phyloP scores from a whole-genome alignment of 257 asterid species.

The Striga asiatica region DNA sequence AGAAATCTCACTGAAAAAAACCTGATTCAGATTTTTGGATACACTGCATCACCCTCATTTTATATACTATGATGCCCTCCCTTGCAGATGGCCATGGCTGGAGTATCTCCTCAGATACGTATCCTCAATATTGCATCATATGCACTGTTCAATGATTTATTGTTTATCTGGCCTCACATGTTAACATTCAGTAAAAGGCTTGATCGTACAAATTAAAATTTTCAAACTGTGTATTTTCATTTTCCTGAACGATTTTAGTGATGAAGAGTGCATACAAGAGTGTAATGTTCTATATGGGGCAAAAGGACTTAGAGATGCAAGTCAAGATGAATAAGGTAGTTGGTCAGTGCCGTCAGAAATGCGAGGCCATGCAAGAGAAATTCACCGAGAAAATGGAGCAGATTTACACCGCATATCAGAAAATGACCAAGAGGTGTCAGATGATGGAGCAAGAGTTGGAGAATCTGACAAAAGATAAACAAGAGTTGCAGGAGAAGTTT shows the following conservation, averaged over 20 bases:
- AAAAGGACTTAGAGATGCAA: conserved; percentile 88
- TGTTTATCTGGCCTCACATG: neutral
- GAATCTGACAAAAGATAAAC: conserved; percentile 72
- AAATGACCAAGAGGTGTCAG: conserved; percentile 77
- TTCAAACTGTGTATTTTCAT: conserved; percentile 3
- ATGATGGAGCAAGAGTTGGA: conserved; percentile 79
- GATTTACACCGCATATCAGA: conserved; percentile 75
- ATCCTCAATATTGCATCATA: conserved; percentile 36
- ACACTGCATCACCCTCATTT: conserved; percentile 10
- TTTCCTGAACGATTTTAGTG: conserved; percentile 39
- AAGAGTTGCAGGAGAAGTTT: conserved; percentile 82
- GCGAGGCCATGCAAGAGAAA: conserved; percentile 81
- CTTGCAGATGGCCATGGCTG: conserved; percentile 80
- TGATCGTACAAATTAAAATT: neutral
- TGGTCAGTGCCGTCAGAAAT: conserved; percentile 80
- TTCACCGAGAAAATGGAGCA: conserved; percentile 84
- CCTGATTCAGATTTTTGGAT: too few species aligned
- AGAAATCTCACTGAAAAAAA: conserved; percentile 20
- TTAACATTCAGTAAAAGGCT: conserved; percentile 2
- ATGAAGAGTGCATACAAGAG: conserved; percentile 68
- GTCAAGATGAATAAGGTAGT: conserved; percentile 63
- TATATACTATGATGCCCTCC: conserved; percentile 18
- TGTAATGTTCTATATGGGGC: conserved; percentile 74
- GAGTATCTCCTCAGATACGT: conserved; percentile 84
- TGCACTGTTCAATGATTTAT: neutral